Conservation (phyloP, 495 filamentous ascomycete species). For the Cudoniella acicularis region DNA sequence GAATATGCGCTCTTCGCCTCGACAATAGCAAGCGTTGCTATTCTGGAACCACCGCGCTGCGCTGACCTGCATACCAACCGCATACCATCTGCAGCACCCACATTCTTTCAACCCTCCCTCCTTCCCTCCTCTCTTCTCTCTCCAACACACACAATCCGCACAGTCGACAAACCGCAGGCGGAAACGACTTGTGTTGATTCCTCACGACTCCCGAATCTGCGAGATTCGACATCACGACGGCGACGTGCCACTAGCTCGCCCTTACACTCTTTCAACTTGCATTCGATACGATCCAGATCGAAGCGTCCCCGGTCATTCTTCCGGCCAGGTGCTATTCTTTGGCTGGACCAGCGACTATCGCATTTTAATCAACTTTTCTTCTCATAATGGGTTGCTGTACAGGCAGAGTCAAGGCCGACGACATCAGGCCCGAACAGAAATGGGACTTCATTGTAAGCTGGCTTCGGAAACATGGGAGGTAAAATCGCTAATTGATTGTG, state of each 20-base stretch:
- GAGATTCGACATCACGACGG: not conserved
- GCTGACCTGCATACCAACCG: not conserved
- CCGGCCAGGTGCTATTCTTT: constrained; percentile 17
- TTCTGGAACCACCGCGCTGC: not conserved
- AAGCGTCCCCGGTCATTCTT: not conserved
- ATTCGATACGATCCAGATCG: not conserved
- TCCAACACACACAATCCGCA: constrained; percentile 16
- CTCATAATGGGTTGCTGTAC: constrained; percentile 70
- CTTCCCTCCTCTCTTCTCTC: constrained; percentile 1
- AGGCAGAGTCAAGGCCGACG: constrained; percentile 62
- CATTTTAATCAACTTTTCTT: constrained; percentile 12
- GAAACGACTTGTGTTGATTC: constrained; percentile 29
- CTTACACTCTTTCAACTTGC: not conserved
- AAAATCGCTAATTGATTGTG: not conserved
- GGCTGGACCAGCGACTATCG: constrained; percentile 13
- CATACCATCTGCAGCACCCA: not conserved
- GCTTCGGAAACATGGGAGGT: not conserved
- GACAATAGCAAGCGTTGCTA: constrained; percentile 20
- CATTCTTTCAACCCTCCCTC: not conserved
- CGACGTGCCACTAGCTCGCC: not conserved
- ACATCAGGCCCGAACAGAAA: constrained; percentile 74
- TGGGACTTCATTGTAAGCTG: constrained; percentile 88
- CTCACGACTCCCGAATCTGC: not conserved
- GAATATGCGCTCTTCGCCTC: constrained; percentile 4
- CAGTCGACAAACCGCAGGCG: constrained; percentile 54